Percentiles rank a stretch among this genome's conserved stretches.
These are phyloP conservation scores for Pisolithus sp. DNA, from an alignment of 768 basidiomycete species.

Conservation along the genomic window DNA sequence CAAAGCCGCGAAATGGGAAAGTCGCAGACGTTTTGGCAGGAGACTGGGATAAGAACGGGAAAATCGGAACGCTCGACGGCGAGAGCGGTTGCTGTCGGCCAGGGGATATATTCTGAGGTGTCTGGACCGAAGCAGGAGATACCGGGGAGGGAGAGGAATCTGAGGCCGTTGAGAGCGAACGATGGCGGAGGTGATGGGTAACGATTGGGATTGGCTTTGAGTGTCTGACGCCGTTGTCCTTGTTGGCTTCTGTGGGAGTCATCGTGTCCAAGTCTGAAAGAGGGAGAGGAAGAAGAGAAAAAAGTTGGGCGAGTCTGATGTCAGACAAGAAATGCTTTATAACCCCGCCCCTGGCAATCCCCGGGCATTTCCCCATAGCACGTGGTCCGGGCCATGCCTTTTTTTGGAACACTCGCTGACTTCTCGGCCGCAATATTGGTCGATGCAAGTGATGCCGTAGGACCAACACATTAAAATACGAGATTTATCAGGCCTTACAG, in stretches of 20 bases:
- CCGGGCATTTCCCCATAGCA: constrained; percentile 7
- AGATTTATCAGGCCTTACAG: too few relatives aligned
- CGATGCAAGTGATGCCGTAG: too few relatives aligned
- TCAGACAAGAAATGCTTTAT: constrained; percentile 9
- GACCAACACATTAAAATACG: too few relatives aligned
- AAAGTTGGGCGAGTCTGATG: not conserved
- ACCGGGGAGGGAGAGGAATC: constrained; percentile 48
- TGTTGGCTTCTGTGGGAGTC: constrained; percentile 5
- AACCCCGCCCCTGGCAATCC: constrained; percentile 7
- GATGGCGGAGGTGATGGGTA: constrained; percentile 39
- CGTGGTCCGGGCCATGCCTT: constrained; percentile 1
- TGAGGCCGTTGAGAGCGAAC: constrained; percentile 61
- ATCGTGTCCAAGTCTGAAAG: constrained; percentile 8
- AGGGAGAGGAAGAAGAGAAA: constrained; percentile 1
- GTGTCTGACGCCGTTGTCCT: constrained; percentile 35
- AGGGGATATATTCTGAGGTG: constrained; percentile 38
- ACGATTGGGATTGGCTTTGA: constrained; percentile 64
- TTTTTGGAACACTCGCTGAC: not conserved
- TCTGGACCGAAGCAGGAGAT: constrained; percentile 46
- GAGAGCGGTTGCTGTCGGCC: constrained; percentile 44
- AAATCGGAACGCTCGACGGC: constrained; percentile 61
- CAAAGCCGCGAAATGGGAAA: constrained; percentile 54
- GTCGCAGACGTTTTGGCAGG: constrained; percentile 47
- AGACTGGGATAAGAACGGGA: constrained; percentile 60
- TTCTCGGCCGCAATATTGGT: too few relatives aligned